Base-by-base conservation (phyloP, 2,329 filamentous ascomycete genomes). In the Ramularia collo-cygni region DNA sequence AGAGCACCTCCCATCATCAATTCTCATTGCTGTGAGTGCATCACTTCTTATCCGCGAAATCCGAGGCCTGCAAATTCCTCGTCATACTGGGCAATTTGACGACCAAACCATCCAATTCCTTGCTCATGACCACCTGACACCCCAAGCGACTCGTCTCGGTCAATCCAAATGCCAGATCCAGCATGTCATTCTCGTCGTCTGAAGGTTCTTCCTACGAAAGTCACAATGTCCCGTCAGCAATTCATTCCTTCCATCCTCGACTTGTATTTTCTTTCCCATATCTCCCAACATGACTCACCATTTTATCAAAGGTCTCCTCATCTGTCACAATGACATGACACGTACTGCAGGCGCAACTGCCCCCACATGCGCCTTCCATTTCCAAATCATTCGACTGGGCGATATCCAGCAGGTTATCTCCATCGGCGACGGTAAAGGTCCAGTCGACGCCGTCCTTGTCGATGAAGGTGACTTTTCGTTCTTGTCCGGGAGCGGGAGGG, bases 281-380 rank as follows among this genome's bases (percentile, higher is more conserved):
- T 37, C 4, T 3, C 21, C 35, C 26, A 17, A n/a, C 9, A 19
- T n/a, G 28, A 31, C 49, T 9, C 40, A 52, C 50, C 60, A 64
- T 64, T 51, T 57, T 57, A 39, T 63, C 61, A 40, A 53, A 64
- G 64, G 79, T 75, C 4, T 76, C 75, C 31, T 85, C 77, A 56
- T 83, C 79, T 43, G 77, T 65, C 27, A 95, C 84, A 47, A 95
- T 88, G 41, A 94, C 82, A 66, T 95, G 88, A 68, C 88, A 95
- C 4, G 88, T 95, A 42, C 85, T 92, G 68, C 88, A 95, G 39
- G 88, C 88, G 65, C 88, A 95, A 24, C 85, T 92, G 15, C 88
- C 92, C 52, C 92, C 92, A 59, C 92, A 98, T 9, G 92, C 92
- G 46, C 92, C 79, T 71, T 98, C 92, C 90, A 98, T 96, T 64